These are phyloP conservation scores for Coccomyxa subellipsoidea DNA, from an alignment of 163 green algal genomes.

Conservation along the genomic window DNA sequence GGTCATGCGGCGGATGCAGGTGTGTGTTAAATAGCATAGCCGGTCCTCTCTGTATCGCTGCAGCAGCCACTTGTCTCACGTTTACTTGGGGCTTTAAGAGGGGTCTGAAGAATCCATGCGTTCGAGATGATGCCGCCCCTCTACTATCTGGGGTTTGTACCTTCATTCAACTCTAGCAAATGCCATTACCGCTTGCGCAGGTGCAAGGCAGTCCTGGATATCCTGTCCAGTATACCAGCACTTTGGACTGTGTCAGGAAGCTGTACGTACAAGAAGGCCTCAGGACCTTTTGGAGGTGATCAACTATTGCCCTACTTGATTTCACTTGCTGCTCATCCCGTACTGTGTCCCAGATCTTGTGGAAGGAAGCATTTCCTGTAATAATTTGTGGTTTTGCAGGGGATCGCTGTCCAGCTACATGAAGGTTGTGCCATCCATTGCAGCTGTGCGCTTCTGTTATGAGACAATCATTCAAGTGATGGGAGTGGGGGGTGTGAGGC, in stretches of 20 bases:
- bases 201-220: constrained; percentile 4
- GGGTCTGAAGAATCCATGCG: too few relatives aligned
- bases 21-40: neutral
- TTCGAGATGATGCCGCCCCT: too few relatives aligned
- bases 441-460: neutral
- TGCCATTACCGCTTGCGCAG: neutral
- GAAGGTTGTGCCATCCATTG: constrained; percentile 13
- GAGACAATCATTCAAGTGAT: neutral
- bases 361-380: neutral
- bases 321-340: too few relatives aligned
- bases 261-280: neutral
- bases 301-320: neutral
- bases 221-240: neutral
- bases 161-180: too few relatives aligned
- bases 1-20: constrained; percentile 10
- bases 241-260: neutral
- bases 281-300: neutral
- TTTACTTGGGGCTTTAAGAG: neutral
- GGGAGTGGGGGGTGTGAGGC: neutral
- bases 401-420: neutral
- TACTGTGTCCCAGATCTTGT: neutral
- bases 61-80: neutral
- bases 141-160: too few relatives aligned
- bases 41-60: neutral
- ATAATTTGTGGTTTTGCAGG: neutral